Conservation (phyloP, 2,329 filamentous ascomycete species). For the Stagonosporopsis rhizophila region DNA sequence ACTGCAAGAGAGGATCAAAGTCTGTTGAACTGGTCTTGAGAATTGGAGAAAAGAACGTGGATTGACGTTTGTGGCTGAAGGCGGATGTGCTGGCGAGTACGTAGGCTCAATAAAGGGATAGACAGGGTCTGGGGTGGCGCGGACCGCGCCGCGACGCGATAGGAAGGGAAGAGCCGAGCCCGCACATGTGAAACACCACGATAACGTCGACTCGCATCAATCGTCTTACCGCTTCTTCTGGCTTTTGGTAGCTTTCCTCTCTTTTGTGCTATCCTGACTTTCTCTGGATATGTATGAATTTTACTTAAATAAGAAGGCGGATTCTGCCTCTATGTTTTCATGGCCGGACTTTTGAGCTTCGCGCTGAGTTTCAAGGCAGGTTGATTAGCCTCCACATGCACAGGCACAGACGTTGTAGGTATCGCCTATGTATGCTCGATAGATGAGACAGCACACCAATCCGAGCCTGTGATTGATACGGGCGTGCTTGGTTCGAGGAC, state of each 20-base stretch:
- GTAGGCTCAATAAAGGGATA: constrained; percentile 21
- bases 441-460: constrained; percentile 1
- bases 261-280: neutral
- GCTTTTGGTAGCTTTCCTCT: neutral
- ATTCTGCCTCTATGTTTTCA: constrained; percentile 1
- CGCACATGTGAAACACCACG: constrained; percentile 15
- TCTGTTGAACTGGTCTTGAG: constrained; percentile 3
- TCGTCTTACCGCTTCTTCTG: constrained; percentile 3
- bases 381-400: constrained; percentile 3
- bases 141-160: no score
- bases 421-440: neutral
- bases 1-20: constrained; percentile 5
- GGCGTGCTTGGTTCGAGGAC: neutral
- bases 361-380: constrained; percentile 1
- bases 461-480: neutral
- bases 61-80: constrained; percentile 21
- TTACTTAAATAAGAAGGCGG: neutral
- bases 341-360: neutral
- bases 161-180: constrained; percentile 19
- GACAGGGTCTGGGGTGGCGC: constrained; percentile 24
- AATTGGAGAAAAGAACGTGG: constrained; percentile 5
- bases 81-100: constrained; percentile 18
- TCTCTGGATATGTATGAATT: constrained; percentile 1
- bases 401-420: no score
- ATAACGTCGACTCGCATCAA: constrained; percentile 12